A percentile compares a stretch with the other conserved stretches of the same genome.
Evolutionary conservation across 768 basidiomycete species (phyloP).

Genomic region (Lentinula raphanica): DNA sequence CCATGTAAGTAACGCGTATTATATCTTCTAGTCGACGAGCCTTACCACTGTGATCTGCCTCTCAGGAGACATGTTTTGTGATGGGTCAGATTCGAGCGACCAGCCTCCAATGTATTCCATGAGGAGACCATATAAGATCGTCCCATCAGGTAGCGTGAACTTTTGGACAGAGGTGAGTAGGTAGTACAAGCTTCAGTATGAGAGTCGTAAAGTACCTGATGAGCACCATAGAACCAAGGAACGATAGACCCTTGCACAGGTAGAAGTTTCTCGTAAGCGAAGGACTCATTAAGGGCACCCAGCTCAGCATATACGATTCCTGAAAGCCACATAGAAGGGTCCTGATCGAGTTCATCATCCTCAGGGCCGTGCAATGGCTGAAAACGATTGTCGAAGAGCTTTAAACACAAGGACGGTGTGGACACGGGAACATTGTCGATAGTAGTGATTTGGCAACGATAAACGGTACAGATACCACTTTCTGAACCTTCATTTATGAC

Average conservation of each 20-base stretch:
- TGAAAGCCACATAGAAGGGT: too few species aligned
- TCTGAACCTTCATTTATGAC: conserved; percentile 6
- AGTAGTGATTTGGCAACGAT: conserved; percentile 13
- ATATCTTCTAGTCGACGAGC: too few species aligned
- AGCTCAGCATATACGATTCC: conserved; percentile 13
- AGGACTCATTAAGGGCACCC: conserved; percentile 16
- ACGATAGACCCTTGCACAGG: conserved; percentile 19
- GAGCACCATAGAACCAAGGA: conserved; percentile 23
- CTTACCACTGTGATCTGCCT: too few species aligned
- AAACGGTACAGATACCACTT: conserved; percentile 11
- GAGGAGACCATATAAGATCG: background rate
- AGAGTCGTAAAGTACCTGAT: too few species aligned
- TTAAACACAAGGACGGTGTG: conserved; percentile 14
- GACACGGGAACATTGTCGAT: conserved; percentile 15
- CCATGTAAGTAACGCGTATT: too few species aligned
- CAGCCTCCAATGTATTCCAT: background rate
- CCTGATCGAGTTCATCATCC: too few species aligned
- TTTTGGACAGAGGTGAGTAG: too few species aligned
- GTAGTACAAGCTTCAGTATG: too few species aligned
- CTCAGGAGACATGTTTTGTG: background rate
- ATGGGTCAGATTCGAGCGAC: too few species aligned
- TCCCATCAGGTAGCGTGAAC: background rate
- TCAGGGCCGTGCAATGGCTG: too few species aligned
- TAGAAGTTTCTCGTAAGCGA: conserved; percentile 19
- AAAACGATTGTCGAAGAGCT: conserved; percentile 18